Evolutionary conservation across 1,139 yeast species (phyloP).

Genomic region (Pichia sp.): DNA sequence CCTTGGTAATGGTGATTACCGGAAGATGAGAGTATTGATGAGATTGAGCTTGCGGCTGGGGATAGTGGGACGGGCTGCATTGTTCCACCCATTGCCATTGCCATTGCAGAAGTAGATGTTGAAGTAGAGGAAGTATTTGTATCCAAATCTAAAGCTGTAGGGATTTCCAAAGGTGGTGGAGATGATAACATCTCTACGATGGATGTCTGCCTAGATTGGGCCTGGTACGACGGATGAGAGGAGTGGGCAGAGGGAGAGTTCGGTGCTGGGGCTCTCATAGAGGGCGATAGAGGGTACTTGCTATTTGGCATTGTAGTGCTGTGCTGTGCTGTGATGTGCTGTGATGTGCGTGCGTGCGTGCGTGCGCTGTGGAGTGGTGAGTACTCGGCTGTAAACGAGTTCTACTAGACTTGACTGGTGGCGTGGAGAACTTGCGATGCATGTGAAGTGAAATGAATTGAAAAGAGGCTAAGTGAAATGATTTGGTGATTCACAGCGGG

Average conservation of each 20-base stretch:
- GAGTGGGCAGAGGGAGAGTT: constrained; percentile 27
- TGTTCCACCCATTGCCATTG: background rate
- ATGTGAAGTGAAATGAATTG: too few species aligned
- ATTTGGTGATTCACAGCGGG: too few species aligned
- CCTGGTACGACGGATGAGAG: too few species aligned
- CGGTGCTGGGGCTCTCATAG: constrained; percentile 31
- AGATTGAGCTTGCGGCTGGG: constrained; percentile 6
- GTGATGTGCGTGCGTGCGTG: constrained; percentile 31
- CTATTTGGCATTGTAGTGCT: constrained; percentile 13
- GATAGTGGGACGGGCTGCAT: constrained; percentile 2
- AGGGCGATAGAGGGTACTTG: constrained; percentile 30
- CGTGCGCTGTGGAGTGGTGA: constrained; percentile 30
- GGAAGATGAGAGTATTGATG: constrained; percentile 8
- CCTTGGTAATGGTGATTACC: too few species aligned
- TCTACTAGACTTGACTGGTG: too few species aligned
- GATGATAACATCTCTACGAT: constrained; percentile 78
- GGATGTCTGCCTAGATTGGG: constrained; percentile 67
- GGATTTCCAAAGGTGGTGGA: constrained; percentile 57
- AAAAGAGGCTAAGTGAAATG: too few species aligned
- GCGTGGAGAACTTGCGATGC: too few species aligned
- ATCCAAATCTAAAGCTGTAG: constrained; percentile 2
- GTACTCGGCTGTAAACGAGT: constrained; percentile 25
- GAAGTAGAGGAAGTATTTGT: background rate
- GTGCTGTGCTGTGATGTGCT: constrained; percentile 13
- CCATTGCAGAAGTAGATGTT: constrained; percentile 11